Evolutionary conservation across 108 stramenopile genomes (phyloP), one percentile per base, ranked within the genome.

Genomic region (Fragilariopsis cylindrus): DNA sequence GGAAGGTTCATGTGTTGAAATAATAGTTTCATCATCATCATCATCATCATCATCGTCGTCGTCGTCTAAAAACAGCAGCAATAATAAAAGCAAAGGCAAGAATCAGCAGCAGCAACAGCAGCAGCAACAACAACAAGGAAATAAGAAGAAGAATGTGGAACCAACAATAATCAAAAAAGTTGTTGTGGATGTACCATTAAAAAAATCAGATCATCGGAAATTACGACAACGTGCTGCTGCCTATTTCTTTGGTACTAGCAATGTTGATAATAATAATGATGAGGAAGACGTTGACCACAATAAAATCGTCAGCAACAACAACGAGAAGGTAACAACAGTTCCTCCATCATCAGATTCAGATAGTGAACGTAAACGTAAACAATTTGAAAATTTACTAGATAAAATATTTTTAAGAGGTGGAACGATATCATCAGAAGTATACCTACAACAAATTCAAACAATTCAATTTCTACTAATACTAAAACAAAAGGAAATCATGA

Each of bases 191-290:
- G 81, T 77, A 3, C 86, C 92, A 9, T 73, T 94, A 44, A 82
- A 86, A n/a, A 94, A 94, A 75, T 90, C 89, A 30, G 90, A 91
- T 63, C 82, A 86, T 19, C 76, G 85, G 47, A 69, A 81, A 13
- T 72, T 94, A 3, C 84, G 86, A 15, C 74, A 85, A 68, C 67
- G 81, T 6, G 79, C 77, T 2, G 46, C 63, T 7, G 49, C 73
- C 6, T 88, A 88, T 70, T 78, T 85, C 48, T 18, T 41, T 3
- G 58, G 58, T 12, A 21, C n/a, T n/a, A n/a, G 11, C 5, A 60
- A 16, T 11, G 41, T 5, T 9, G 11, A 21, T 1, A 1, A 50
- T 1, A 13, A 50, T 9, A 30, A 9, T 3, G 48, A 19, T 71
- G 1, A 30, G 30, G 30, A 0, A 30, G 30, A 2, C 30, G 30